Conservation (phyloP, 2,329 filamentous ascomycete species). For the Arthrobotrys musiformis region DNA sequence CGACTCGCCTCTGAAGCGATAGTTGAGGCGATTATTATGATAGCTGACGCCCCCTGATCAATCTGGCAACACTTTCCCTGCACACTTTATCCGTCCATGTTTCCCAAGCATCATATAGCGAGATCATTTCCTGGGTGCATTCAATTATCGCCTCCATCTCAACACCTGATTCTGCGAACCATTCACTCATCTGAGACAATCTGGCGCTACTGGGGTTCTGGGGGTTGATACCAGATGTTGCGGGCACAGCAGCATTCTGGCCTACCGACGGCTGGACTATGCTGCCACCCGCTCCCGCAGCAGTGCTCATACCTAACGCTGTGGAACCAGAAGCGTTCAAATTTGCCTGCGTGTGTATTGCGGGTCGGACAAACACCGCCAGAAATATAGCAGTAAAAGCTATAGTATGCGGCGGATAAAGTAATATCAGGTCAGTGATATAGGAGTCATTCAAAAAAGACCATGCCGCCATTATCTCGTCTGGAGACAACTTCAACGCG, state of each 20-base stretch:
- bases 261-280: constrained; percentile 58
- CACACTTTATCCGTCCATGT: constrained; percentile 73
- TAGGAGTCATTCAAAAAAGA: constrained; percentile 91
- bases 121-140: constrained; percentile 89
- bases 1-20: constrained; percentile 39
- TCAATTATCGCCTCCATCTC: constrained; percentile 87
- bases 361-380: constrained; percentile 80
- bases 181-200: constrained; percentile 77
- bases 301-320: constrained; percentile 57
- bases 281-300: constrained; percentile 60
- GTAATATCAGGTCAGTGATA: constrained; percentile 87
- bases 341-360: constrained; percentile 64
- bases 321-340: constrained; percentile 63
- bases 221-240: constrained; percentile 56
- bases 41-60: constrained; percentile 71
- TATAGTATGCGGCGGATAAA: constrained; percentile 86
- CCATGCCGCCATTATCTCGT: constrained; percentile 81
- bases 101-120: constrained; percentile 82
- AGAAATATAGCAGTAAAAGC: constrained; percentile 88
- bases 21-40: constrained; percentile 66
- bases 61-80: constrained; percentile 72
- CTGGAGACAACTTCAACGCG: constrained; percentile 78
- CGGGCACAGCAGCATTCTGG: constrained; percentile 53
- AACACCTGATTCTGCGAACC: constrained; percentile 85
- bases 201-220: constrained; percentile 64